Evolutionary conservation across 139 green algal species (phyloP).

Genomic region (Chlorella sp.): DNA sequence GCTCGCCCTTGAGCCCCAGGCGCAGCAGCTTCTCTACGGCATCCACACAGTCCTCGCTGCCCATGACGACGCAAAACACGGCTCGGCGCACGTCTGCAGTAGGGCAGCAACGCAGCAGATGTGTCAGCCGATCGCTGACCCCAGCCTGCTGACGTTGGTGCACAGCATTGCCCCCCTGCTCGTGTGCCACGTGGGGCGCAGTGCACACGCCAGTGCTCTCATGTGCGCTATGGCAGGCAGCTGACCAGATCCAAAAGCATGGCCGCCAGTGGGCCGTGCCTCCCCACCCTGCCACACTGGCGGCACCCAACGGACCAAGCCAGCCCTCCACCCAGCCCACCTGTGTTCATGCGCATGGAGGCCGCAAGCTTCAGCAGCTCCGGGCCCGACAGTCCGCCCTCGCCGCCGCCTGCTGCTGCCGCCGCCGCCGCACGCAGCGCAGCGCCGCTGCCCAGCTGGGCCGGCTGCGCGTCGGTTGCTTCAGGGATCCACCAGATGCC

Average conservation of each 20-base stretch:
- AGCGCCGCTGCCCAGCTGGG: conserved; percentile 6
- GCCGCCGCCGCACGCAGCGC: conserved; percentile 14
- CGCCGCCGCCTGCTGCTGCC: background rate
- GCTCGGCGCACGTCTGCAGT: conserved; percentile 50
- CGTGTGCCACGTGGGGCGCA: no score
- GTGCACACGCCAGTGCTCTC: no score
- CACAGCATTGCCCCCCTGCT: no score
- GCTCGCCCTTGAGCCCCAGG: conserved; percentile 82
- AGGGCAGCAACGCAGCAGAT: no score
- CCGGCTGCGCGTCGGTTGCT: conserved; percentile 41
- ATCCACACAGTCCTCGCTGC: conserved; percentile 74
- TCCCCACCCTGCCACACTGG: no score
- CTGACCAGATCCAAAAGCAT: no score
- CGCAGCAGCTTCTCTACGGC: conserved; percentile 80
- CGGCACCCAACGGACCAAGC: no score
- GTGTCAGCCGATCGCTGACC: no score
- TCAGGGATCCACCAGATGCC: conserved; percentile 74
- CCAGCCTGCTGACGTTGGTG: no score
- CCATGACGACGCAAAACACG: conserved; percentile 85
- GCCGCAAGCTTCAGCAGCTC: conserved; percentile 74
- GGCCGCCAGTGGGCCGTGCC: no score
- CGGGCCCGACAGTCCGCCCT: conserved; percentile 23
- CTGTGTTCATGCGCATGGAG: conserved; percentile 73
- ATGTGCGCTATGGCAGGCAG: no score
- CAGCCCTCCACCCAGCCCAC: background rate